Conservation (phyloP, 139 green algal genomes). For the Chlorella sp. region DNA sequence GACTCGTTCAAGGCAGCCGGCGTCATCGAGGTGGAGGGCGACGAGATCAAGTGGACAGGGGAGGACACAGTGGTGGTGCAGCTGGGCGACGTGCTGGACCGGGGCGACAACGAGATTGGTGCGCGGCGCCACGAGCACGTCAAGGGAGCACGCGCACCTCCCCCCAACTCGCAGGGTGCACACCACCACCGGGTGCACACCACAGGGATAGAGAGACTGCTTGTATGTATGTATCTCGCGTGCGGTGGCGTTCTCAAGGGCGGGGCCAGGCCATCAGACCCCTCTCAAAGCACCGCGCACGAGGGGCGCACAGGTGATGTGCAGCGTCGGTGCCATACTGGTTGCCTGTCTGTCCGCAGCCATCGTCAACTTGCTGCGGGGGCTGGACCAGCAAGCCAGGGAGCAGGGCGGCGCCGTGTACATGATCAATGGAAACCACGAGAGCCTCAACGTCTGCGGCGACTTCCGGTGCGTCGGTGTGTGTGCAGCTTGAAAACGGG, state of each 20-base stretch:
- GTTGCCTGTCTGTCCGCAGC: no score
- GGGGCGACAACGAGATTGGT: constrained; percentile 86
- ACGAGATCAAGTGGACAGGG: constrained; percentile 61
- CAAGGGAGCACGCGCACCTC: no score
- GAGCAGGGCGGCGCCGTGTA: constrained; percentile 75
- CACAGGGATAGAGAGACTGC: no score
- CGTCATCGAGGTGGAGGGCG: constrained; percentile 43
- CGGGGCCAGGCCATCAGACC: no score
- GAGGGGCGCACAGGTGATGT: no score
- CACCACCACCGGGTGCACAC: no score
- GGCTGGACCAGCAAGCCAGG: constrained; percentile 72
- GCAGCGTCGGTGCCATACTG: neutral
- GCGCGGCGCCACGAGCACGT: no score
- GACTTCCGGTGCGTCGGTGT: constrained; percentile 20
- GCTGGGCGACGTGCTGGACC: constrained; percentile 87
- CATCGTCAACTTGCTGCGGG: constrained; percentile 72
- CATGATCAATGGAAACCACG: constrained; percentile 93
- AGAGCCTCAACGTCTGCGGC: constrained; percentile 74
- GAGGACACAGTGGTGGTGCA: constrained; percentile 83
- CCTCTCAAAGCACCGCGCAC: no score
- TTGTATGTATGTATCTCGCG: no score
- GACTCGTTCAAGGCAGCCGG: constrained; percentile 59
- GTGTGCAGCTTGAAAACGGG: neutral
- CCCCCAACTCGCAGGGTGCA: no score
- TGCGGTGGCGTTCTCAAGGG: no score